Evolutionary conservation across 371 early-diverging fungal species (phyloP).

Genomic region (Mortierella sp.): DNA sequence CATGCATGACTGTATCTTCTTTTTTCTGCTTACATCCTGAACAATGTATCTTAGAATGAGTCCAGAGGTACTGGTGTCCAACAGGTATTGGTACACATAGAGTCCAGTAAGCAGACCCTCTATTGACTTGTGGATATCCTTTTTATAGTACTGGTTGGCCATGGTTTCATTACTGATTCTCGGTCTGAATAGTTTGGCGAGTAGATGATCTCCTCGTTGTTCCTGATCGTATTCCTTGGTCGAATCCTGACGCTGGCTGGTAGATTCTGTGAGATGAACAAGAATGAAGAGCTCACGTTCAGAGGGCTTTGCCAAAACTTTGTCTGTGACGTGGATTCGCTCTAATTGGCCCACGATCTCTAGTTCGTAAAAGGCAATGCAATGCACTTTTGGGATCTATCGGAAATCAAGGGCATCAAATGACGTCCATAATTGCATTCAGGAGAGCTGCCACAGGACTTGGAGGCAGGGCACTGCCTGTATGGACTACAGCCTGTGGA

Average conservation of each 20-base stretch:
- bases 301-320: too few relatives aligned
- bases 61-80: conserved; percentile 48
- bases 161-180: conserved; percentile 9
- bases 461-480: background rate
- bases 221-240: background rate
- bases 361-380: too few relatives aligned
- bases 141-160: conserved; percentile 39
- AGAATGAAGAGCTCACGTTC: background rate
- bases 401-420: conserved; percentile 4
- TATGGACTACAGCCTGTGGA: background rate
- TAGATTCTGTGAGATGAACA: background rate
- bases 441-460: conserved; percentile 12
- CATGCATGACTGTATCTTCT: background rate
- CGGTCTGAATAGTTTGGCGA: background rate
- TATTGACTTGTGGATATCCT: conserved; percentile 50
- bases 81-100: conserved; percentile 48
- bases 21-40: conserved; percentile 36
- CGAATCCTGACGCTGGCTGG: background rate
- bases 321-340: too few relatives aligned
- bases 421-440: conserved; percentile 24
- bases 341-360: too few relatives aligned
- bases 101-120: conserved; percentile 43
- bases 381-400: background rate
- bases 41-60: conserved; percentile 31
- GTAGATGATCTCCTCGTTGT: background rate